Evolutionary conservation across 2,329 filamentous ascomycete genomes (phyloP).

Genomic region (Zymoseptoria pseudotritici): DNA sequence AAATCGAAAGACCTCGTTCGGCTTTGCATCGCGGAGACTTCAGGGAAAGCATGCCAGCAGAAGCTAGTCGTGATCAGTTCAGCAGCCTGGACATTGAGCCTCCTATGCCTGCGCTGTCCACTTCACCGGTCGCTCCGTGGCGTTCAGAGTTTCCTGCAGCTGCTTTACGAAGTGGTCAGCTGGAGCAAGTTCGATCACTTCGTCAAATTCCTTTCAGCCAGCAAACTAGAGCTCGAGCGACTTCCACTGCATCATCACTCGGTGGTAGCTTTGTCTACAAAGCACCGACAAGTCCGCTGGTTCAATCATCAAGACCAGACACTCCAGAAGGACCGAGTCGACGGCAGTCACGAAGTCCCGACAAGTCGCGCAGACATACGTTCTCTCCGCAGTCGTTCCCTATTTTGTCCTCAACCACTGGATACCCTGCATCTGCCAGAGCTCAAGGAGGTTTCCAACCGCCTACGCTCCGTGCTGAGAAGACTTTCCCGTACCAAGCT

Average conservation of each 20-base stretch:
- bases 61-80: neutral
- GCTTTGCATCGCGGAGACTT: conserved; percentile 59
- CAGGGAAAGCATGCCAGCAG: conserved; percentile 31
- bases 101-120: conserved; percentile 29
- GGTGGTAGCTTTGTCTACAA: conserved; percentile 77
- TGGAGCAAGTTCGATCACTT: conserved; percentile 8
- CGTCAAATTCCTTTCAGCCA: conserved; percentile 1
- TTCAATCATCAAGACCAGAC: conserved; percentile 46
- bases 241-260: conserved; percentile 53
- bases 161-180: conserved; percentile 24
- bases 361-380: conserved; percentile 60
- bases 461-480: conserved; percentile 50
- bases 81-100: conserved; percentile 5
- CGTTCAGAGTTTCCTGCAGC: conserved; percentile 40
- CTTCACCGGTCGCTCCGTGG: conserved; percentile 54
- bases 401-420: conserved; percentile 39
- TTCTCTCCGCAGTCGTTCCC: conserved; percentile 57
- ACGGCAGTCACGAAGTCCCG: conserved; percentile 35
- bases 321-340: conserved; percentile 28
- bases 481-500: conserved; percentile 60
- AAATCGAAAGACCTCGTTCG: conserved; percentile 77
- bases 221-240: conserved; percentile 32
- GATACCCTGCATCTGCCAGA: conserved; percentile 25
- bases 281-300: conserved; percentile 84
- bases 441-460: conserved; percentile 22